Conservation (phyloP, 1,139 yeast genomes). For the Chernovozyma aurita region DNA sequence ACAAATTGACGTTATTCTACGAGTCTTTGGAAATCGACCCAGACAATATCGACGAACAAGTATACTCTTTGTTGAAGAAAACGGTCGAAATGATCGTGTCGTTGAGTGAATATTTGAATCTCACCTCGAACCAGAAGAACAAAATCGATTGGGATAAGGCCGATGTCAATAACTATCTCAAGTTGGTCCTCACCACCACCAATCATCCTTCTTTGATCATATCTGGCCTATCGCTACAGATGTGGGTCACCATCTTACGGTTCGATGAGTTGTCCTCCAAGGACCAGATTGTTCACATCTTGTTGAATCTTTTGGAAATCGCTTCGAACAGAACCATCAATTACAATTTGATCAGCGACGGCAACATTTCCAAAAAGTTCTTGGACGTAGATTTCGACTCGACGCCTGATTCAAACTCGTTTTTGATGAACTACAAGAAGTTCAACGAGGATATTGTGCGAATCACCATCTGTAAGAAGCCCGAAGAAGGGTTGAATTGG, state of each 20-base stretch:
- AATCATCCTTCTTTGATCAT: constrained; percentile 83
- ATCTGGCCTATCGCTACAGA: constrained; percentile 84
- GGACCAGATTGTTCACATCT: constrained; percentile 44
- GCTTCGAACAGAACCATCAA: constrained; percentile 78
- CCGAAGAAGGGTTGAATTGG: constrained; percentile 81
- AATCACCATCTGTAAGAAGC: constrained; percentile 78
- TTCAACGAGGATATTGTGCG: constrained; percentile 89
- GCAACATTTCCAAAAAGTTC: constrained; percentile 57
- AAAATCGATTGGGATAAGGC: constrained; percentile 45
- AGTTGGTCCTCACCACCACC: constrained; percentile 75
- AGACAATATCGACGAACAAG: constrained; percentile 72
- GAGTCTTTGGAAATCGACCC: constrained; percentile 61
- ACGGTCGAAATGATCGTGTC: constrained; percentile 93
- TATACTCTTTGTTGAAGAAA: constrained; percentile 78
- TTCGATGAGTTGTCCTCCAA: constrained; percentile 65
- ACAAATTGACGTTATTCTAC: constrained; percentile 62
- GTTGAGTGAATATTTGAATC: constrained; percentile 69
- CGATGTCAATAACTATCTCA: constrained; percentile 61
- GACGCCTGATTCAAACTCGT: constrained; percentile 72
- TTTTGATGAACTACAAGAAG: constrained; percentile 74
- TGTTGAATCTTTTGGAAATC: constrained; percentile 67
- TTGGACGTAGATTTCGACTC: constrained; percentile 86
- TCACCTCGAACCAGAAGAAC: constrained; percentile 31
- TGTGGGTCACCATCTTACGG: constrained; percentile 90
- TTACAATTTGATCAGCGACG: constrained; percentile 65